These are phyloP conservation scores for Bipolaris oryzae DNA, from an alignment of 2,329 filamentous ascomycete genomes.

Conservation along the genomic window DNA sequence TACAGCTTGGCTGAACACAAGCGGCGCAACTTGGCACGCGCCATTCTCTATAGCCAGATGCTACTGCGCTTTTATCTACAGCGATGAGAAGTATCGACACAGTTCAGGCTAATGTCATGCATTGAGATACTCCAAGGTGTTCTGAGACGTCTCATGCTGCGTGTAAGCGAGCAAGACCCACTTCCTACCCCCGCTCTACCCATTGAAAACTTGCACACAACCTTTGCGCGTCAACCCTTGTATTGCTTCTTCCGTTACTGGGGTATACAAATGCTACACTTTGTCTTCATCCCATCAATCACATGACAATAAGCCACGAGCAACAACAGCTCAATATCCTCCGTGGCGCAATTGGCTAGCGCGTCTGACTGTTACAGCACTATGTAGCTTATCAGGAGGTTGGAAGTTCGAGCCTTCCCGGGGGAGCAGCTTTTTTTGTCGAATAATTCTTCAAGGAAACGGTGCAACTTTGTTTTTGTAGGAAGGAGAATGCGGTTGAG, in stretches of 20 bases:
- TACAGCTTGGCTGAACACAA: background rate
- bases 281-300: slow-evolving; percentile 11
- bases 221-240: no score
- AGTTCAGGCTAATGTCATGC: background rate
- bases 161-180: slow-evolving; percentile 19
- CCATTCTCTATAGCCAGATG: background rate
- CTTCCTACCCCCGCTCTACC: slow-evolving; percentile 1
- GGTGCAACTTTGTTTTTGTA: background rate
- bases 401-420: slow-evolving; percentile 44
- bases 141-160: background rate
- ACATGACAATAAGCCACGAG: slow-evolving; percentile 25
- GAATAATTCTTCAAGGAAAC: background rate
- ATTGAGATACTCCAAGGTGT: background rate
- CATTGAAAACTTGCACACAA: background rate
- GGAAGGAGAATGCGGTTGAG: background rate
- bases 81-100: background rate
- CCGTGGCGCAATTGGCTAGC: slow-evolving; percentile 62
- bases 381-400: slow-evolving; percentile 36
- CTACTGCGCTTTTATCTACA: background rate
- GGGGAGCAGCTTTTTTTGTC: slow-evolving; percentile 33
- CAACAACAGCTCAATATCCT: slow-evolving; percentile 35
- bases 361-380: slow-evolving; percentile 63
- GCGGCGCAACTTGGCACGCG: background rate
- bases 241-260: background rate
- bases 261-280: background rate